These are phyloP conservation scores for Penicillium mononematosum DNA, from an alignment of 495 filamentous ascomycete species.

Conservation along the genomic window DNA sequence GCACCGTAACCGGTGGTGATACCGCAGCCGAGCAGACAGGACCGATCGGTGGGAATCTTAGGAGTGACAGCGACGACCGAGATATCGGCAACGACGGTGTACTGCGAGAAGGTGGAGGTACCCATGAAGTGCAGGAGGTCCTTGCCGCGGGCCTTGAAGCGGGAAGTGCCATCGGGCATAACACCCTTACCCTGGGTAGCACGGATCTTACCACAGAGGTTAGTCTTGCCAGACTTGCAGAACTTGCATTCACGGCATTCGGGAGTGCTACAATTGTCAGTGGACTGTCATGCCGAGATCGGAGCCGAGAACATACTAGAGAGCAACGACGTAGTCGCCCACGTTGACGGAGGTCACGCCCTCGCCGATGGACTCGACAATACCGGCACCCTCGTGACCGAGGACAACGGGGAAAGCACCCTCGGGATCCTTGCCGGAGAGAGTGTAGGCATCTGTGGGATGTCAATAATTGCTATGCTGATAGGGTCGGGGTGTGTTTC, in stretches of 20 bases:
- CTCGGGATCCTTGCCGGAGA: slow-evolving; percentile 97
- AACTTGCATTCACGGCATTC: slow-evolving; percentile 99
- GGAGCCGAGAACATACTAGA: slow-evolving; percentile 64
- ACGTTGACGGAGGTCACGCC: slow-evolving; percentile 92
- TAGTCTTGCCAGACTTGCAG: slow-evolving; percentile 98
- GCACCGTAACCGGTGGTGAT: slow-evolving; percentile 99
- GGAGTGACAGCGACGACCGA: slow-evolving; percentile 90
- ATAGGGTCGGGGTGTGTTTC: not conserved
- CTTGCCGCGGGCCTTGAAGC: slow-evolving; percentile 91
- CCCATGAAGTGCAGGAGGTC: slow-evolving; percentile 99
- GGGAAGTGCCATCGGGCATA: slow-evolving; percentile 96
- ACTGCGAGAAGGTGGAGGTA: slow-evolving; percentile 96
- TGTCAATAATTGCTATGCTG: slow-evolving; percentile 8
- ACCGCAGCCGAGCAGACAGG: slow-evolving; percentile 93
- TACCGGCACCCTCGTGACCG: slow-evolving; percentile 94
- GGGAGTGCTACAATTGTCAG: slow-evolving; percentile 64
- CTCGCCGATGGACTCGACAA: slow-evolving; percentile 95
- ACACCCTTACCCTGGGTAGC: slow-evolving; percentile 93
- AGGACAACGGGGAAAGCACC: slow-evolving; percentile 96
- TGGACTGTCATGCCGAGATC: not conserved
- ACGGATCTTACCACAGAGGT: slow-evolving; percentile 98
- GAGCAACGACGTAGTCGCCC: slow-evolving; percentile 78
- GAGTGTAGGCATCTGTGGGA: slow-evolving; percentile 84
- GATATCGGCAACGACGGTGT: slow-evolving; percentile 98
- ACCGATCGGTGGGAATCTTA: slow-evolving; percentile 92